These are phyloP conservation scores for Globisporangium megalacanthum DNA, from an alignment of 352 stramenopile genomes.

Conservation along the genomic window DNA sequence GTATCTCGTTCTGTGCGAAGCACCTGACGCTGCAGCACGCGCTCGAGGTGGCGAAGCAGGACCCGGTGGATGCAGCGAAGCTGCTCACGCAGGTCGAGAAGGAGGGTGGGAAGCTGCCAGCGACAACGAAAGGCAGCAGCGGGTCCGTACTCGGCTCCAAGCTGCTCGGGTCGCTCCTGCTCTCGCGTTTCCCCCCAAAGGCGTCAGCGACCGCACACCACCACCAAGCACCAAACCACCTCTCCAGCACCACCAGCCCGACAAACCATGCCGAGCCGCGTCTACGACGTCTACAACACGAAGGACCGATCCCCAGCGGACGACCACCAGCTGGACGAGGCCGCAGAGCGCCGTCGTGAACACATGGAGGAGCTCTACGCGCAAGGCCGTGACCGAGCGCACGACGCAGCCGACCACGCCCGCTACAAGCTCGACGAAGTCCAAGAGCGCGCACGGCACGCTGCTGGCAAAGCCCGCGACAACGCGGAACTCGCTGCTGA, in stretches of 20 bases:
- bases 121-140: neutral
- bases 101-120: constrained; percentile 4
- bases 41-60: constrained; percentile 45
- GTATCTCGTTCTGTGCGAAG: constrained; percentile 31
- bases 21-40: constrained; percentile 68
- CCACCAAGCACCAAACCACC: too few species aligned
- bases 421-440: neutral
- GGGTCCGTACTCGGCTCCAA: constrained; percentile 3
- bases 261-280: constrained; percentile 14
- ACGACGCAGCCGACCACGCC: neutral
- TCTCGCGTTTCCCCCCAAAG: neutral
- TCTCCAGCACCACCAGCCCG: too few species aligned
- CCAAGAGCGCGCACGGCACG: neutral
- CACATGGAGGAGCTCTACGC: constrained; percentile 9
- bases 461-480: neutral
- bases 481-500: neutral
- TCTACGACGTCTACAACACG: constrained; percentile 13
- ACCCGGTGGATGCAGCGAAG: constrained; percentile 56
- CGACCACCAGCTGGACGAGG: constrained; percentile 11
- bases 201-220: neutral
- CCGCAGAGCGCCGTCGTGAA: constrained; percentile 3
- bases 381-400: constrained; percentile 2
- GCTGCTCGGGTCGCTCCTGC: constrained; percentile 13
- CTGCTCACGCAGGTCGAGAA: constrained; percentile 44
- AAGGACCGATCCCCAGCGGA: constrained; percentile 1